Conservation (phyloP, 2,329 filamentous ascomycete genomes). For the Aureobasidium sp. region DNA sequence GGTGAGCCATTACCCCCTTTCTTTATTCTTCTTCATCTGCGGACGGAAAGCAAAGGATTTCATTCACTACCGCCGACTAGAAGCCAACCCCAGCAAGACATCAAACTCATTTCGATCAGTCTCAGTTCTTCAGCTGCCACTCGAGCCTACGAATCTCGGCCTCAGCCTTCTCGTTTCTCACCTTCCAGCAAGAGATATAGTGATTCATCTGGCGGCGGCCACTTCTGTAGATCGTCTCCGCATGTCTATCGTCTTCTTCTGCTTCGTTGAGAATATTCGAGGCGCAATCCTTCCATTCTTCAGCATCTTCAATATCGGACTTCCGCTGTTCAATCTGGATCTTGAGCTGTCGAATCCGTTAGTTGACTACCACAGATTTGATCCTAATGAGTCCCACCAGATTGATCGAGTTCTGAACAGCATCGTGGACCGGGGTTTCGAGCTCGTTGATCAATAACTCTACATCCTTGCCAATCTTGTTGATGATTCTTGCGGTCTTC, state of each 20-base stretch:
- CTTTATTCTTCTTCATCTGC: too few species aligned
- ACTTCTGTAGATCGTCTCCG: not conserved
- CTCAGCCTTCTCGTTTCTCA: not conserved
- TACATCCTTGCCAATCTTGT: not conserved
- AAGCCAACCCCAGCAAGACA: too few species aligned
- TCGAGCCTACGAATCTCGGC: slow-evolving; percentile 9
- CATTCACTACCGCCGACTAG: too few species aligned
- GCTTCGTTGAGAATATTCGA: too few species aligned
- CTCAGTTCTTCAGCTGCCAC: not conserved
- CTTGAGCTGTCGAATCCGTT: not conserved
- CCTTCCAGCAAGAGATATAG: not conserved
- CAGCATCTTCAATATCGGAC: not conserved
- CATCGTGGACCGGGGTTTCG: not conserved
- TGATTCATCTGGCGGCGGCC: not conserved
- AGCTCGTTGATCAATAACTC: not conserved
- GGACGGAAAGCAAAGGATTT: too few species aligned
- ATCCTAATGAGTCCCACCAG: not conserved
- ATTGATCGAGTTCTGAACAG: not conserved
- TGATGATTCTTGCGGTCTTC: not conserved
- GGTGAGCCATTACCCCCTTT: too few species aligned
- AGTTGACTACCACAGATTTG: not conserved
- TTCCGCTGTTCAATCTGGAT: not conserved
- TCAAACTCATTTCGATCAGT: too few species aligned
- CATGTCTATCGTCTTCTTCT: not conserved
- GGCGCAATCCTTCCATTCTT: not conserved